A percentile compares a stretch with the other conserved stretches of the same genome.
These are phyloP conservation scores for Rosa hybrid DNA, from an alignment of 331 rosid genomes.

Conservation along the genomic window DNA sequence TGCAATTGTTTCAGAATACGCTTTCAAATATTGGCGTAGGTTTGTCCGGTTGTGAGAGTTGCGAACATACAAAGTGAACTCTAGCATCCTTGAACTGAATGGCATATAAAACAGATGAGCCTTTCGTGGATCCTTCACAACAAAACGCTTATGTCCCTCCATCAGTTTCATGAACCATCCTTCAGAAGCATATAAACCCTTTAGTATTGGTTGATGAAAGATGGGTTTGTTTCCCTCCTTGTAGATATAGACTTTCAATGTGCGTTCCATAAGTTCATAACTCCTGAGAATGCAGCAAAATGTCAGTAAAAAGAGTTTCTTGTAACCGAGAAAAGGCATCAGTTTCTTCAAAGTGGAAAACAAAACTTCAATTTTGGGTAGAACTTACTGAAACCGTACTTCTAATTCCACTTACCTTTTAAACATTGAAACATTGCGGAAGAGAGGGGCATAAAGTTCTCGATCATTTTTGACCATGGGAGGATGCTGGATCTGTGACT, in stretches of 20 bases:
- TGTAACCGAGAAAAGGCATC: not conserved
- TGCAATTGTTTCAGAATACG: conserved; percentile 67
- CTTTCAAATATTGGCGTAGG: conserved; percentile 72
- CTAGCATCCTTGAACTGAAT: conserved; percentile 81
- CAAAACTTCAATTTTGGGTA: not conserved
- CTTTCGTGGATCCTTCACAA: conserved; percentile 72
- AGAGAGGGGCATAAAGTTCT: conserved; percentile 76
- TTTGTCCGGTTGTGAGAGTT: conserved; percentile 92
- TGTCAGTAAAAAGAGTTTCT: not conserved
- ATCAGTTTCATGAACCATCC: conserved; percentile 98
- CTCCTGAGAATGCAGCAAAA: conserved; percentile 59
- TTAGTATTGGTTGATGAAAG: conserved; percentile 87
- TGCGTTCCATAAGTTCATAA: conserved; percentile 87
- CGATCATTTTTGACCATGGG: conserved; percentile 47
- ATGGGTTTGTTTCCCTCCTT: conserved; percentile 84
- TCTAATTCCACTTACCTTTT: conserved; percentile 46
- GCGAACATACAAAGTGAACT: conserved; percentile 66
- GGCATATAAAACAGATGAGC: conserved; percentile 97
- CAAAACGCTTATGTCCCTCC: conserved; percentile 69
- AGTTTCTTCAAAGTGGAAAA: not conserved
- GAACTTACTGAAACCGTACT: not conserved
- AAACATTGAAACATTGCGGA: conserved; percentile 85
- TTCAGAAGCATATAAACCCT: conserved; percentile 88
- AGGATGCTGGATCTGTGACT: conserved; percentile 69
- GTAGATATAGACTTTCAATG: conserved; percentile 80